Conservation (phyloP, 305 asterid genomes). For the Fraxinus sp. region DNA sequence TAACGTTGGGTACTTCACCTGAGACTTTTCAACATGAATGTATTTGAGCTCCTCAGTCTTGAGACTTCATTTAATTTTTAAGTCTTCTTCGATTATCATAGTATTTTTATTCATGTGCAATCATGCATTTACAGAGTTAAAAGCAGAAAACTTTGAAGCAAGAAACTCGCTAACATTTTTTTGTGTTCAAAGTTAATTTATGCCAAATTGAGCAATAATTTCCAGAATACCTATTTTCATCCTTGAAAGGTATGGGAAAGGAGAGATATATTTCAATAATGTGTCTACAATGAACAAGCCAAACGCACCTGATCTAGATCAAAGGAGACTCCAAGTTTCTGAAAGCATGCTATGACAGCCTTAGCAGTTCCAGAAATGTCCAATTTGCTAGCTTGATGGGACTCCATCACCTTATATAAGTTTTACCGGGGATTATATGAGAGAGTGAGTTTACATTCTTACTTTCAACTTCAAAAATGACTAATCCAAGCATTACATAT, state of each 20-base stretch:
- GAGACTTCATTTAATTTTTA: not conserved
- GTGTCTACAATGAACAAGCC: conserved; percentile 4
- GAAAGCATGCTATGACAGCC: conserved; percentile 88
- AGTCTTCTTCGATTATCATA: not conserved
- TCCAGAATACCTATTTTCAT: not conserved
- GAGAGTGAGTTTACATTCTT: not conserved
- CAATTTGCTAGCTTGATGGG: conserved; percentile 90
- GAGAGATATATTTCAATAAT: not conserved
- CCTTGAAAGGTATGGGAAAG: not conserved
- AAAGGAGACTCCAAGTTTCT: conserved; percentile 79
- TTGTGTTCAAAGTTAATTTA: not conserved
- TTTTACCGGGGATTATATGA: conserved; percentile 10
- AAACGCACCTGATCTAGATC: conserved; percentile 59
- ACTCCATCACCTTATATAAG: conserved; percentile 74
- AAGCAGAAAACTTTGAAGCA: not conserved
- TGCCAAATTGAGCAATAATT: not conserved
- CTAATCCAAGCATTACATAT: conserved; percentile 15
- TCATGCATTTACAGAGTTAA: not conserved
- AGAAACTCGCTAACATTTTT: not conserved
- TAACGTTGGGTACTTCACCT: not conserved
- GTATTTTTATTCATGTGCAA: not conserved
- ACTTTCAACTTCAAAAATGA: conserved; percentile 5
- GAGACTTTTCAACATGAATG: not conserved
- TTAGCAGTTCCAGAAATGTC: conserved; percentile 94
- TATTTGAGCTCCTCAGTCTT: not conserved